phyloP scores from a whole-genome alignment of 2,329 filamentous ascomycete species.

The Fusarium sp. region DNA sequence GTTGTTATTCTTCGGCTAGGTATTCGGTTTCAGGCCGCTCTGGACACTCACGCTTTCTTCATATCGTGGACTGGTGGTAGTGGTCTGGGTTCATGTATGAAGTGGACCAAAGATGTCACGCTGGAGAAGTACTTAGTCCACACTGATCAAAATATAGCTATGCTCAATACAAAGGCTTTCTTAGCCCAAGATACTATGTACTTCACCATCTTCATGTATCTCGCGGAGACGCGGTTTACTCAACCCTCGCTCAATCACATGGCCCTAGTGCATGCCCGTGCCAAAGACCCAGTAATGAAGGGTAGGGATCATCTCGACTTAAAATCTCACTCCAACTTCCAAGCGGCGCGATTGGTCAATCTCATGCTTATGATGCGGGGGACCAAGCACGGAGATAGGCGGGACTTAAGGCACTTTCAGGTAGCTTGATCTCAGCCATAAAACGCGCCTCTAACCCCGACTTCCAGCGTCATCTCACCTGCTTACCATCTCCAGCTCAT shows the following conservation, averaged over 20 bases:
- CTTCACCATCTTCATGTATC: background rate
- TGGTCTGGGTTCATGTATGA: background rate
- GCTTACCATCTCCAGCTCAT: background rate
- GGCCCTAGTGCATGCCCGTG: background rate
- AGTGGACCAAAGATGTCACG: background rate
- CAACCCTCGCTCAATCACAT: background rate
- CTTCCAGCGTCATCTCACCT: background rate
- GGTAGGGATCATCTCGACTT: background rate
- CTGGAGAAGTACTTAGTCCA: no score
- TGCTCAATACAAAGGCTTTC: background rate
- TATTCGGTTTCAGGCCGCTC: background rate
- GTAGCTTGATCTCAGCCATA: background rate
- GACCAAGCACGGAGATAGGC: background rate
- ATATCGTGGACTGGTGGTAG: no score
- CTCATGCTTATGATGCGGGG: background rate
- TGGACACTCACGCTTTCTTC: background rate
- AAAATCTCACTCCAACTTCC: background rate
- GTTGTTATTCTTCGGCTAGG: no score
- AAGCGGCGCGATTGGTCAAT: background rate
- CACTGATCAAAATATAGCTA: background rate
- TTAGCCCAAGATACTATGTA: background rate
- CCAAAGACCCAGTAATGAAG: background rate
- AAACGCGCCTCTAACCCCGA: background rate
- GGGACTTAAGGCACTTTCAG: background rate
- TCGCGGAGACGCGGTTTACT: background rate